A percentile compares a stretch with the other conserved stretches of the same genome.
phyloP scores from a whole-genome alignment of 78 protist species.

The Dictyostelium firmibasis region DNA sequence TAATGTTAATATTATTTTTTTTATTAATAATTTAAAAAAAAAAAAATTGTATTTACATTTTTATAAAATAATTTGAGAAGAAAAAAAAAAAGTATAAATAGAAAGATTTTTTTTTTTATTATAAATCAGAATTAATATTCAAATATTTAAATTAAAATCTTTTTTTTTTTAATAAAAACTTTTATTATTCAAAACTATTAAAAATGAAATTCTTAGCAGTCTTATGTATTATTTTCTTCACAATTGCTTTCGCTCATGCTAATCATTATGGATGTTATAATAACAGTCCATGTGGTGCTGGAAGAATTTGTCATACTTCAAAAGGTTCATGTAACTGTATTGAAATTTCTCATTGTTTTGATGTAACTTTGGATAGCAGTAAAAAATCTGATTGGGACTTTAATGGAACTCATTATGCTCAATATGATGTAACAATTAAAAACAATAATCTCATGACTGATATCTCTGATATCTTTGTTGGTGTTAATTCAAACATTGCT shows the following conservation, averaged over 20 bases:
- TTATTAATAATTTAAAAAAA: background rate
- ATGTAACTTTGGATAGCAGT: background rate
- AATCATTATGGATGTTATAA: background rate
- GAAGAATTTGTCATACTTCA: background rate
- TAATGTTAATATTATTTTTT: background rate
- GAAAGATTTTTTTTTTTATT: too few species aligned
- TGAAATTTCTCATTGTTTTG: background rate
- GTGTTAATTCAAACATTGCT: background rate
- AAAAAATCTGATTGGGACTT: background rate
- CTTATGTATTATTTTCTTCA: background rate
- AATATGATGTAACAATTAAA: background rate
- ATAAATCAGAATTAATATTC: too few species aligned
- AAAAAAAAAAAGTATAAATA: too few species aligned
- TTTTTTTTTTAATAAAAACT: background rate
- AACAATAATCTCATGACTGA: background rate
- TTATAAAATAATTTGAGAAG: too few species aligned
- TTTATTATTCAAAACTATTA: too few species aligned
- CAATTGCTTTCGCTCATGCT: background rate
- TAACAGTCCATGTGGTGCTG: background rate
- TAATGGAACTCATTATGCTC: background rate
- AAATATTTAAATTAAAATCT: background rate
- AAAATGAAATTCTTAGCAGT: slow-evolving; percentile 1
- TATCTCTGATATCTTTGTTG: slow-evolving; percentile 12
- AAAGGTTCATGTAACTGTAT: background rate
- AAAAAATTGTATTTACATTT: too few species aligned